phyloP scores from a whole-genome alignment of 257 asterid species.

The Handroanthus guayacan region DNA sequence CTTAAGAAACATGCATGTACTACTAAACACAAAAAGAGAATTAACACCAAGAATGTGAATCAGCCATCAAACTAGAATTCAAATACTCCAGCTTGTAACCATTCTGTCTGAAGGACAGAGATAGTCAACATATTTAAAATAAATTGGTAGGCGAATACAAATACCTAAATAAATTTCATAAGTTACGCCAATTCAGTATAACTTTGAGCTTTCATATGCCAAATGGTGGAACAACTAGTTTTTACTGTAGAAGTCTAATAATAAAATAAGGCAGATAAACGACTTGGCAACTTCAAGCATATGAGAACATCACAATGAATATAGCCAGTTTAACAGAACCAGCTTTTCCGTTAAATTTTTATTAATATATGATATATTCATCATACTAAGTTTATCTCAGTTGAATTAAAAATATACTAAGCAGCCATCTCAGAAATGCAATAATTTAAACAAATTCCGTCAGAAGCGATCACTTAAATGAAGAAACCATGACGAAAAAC shows the following conservation, averaged over 20 bases:
- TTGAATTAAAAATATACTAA: background rate
- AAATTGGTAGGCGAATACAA: conserved; percentile 7
- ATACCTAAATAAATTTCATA: conserved; percentile 1
- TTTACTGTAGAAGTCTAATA: background rate
- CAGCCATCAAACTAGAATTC: conserved; percentile 24
- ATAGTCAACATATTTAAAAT: conserved; percentile 17
- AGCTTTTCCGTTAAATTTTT: background rate
- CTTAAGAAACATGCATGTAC: background rate
- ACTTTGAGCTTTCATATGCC: background rate
- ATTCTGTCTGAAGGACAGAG: background rate
- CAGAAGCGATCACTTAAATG: background rate
- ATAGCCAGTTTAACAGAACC: background rate
- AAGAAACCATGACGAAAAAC: background rate
- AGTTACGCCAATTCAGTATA: too few species aligned
- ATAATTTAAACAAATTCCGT: background rate
- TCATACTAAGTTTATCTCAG: background rate
- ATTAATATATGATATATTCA: background rate
- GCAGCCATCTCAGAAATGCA: background rate
- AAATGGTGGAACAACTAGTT: conserved; percentile 1
- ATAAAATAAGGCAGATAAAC: background rate
- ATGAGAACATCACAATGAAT: background rate
- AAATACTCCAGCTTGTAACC: background rate
- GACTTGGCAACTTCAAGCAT: conserved; percentile 1
- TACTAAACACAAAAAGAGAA: conserved; percentile 8
- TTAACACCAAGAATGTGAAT: conserved; percentile 19